These are phyloP conservation scores for Penicillium malachiteum DNA, from an alignment of 495 filamentous ascomycete genomes.

Conservation along the genomic window DNA sequence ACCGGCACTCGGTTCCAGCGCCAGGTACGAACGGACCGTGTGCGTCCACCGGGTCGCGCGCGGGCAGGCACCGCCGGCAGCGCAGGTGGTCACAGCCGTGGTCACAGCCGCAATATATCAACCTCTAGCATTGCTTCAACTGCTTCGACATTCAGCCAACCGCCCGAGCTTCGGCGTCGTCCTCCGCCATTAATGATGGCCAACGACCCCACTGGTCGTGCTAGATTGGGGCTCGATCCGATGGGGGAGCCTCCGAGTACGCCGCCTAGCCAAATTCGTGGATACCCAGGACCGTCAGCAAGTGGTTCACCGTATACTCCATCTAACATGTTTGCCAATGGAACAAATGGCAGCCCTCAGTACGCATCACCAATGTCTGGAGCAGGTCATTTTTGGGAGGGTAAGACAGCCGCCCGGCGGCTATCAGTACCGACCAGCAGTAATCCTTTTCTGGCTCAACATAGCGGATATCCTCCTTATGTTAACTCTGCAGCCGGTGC, in stretches of 20 bases:
- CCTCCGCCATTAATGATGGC: constrained; percentile 87
- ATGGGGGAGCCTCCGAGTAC: constrained; percentile 48
- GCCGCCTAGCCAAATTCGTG: constrained; percentile 46
- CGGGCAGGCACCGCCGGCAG: constrained; percentile 72
- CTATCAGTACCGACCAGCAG: constrained; percentile 76
- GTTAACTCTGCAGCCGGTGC: constrained; percentile 49
- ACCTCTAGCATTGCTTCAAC: constrained; percentile 81
- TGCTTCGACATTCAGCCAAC: constrained; percentile 64
- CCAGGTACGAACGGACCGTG: constrained; percentile 83
- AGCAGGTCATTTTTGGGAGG: constrained; percentile 68
- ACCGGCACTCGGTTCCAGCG: constrained; percentile 92
- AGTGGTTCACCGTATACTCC: constrained; percentile 61
- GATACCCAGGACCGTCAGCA: constrained; percentile 53
- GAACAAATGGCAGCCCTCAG: constrained; percentile 64
- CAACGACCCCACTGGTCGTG: constrained; percentile 57
- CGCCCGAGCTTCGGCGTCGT: constrained; percentile 62
- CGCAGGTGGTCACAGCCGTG: constrained; percentile 64
- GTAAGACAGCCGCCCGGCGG: constrained; percentile 68
- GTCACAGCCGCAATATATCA: constrained; percentile 81
- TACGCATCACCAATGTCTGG: constrained; percentile 70
- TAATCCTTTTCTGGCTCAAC: constrained; percentile 72
- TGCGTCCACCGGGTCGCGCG: constrained; percentile 70
- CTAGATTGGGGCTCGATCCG: constrained; percentile 63
- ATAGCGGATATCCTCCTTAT: constrained; percentile 56
- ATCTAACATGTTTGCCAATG: constrained; percentile 66